phyloP scores from a whole-genome alignment of 345 rosid species.

The Litchi chinensis region DNA sequence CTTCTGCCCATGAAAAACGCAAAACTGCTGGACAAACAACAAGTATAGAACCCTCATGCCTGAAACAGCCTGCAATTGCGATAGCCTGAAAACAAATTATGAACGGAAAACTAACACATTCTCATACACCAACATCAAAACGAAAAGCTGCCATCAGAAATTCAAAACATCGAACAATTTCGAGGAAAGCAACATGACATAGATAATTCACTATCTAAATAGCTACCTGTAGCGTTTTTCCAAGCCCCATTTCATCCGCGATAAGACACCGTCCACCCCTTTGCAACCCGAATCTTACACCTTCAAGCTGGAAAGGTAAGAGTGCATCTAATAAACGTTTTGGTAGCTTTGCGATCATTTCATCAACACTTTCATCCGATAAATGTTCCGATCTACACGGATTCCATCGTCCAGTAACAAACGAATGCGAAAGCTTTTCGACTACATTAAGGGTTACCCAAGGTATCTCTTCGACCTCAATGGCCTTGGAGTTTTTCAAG shows the following conservation, averaged over 20 bases:
- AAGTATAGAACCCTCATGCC: conserved; percentile 75
- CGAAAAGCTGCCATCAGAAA: not conserved
- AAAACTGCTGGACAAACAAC: conserved; percentile 94
- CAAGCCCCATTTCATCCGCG: conserved; percentile 99
- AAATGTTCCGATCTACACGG: conserved; percentile 84
- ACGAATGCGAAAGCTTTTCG: conserved; percentile 64
- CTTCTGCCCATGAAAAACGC: conserved; percentile 94
- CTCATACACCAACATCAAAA: conserved; percentile 12
- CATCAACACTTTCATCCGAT: conserved; percentile 61
- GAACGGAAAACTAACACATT: conserved; percentile 13
- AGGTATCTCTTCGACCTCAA: conserved; percentile 74
- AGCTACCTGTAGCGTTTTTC: conserved; percentile 89
- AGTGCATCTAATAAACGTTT: conserved; percentile 56
- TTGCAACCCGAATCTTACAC: conserved; percentile 73
- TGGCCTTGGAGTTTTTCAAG: conserved; percentile 53
- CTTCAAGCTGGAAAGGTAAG: conserved; percentile 89
- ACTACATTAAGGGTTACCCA: conserved; percentile 74
- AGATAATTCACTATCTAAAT: not conserved
- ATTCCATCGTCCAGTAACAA: conserved; percentile 58
- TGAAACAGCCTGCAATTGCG: conserved; percentile 87
- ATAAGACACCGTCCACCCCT: conserved; percentile 95
- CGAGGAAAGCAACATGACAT: not conserved
- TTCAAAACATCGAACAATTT: not conserved
- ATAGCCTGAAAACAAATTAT: conserved; percentile 65
- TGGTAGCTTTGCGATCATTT: conserved; percentile 62